Percentiles rank a stretch among this genome's conserved stretches.
Conservation (phyloP, 2,329 filamentous ascomycete species). For the Phaeosphaeria sp. region DNA sequence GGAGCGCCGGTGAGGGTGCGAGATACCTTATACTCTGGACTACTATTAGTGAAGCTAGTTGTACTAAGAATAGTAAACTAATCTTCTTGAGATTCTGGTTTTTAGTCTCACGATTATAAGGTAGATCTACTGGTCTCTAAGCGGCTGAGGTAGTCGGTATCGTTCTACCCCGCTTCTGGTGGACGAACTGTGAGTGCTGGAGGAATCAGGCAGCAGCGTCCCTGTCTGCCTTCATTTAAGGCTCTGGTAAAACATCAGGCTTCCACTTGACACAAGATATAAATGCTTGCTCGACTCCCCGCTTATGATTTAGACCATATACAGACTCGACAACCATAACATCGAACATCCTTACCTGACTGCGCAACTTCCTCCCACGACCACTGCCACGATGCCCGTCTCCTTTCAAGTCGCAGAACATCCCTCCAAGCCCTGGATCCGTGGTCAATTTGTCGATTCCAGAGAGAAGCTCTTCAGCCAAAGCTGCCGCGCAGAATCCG, state of each 20-base stretch:
- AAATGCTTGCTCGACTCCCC: background rate
- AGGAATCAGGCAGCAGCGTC: background rate
- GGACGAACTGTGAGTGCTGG: background rate
- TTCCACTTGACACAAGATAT: background rate
- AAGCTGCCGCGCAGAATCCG: background rate
- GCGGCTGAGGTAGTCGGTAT: background rate
- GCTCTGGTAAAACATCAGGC: background rate
- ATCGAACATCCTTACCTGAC: background rate
- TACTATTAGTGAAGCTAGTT: too few species aligned
- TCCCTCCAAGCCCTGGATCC: conserved; percentile 1
- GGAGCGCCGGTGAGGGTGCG: too few species aligned
- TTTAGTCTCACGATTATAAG: too few species aligned
- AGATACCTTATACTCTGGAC: too few species aligned
- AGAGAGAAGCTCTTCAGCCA: background rate
- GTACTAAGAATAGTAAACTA: too few species aligned
- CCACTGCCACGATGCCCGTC: conserved; percentile 12
- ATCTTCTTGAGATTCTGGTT: too few species aligned
- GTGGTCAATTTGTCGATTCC: background rate
- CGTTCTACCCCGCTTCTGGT: background rate
- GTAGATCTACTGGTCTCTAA: too few species aligned
- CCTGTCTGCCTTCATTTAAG: background rate
- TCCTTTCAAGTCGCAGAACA: conserved; percentile 15
- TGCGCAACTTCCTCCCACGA: background rate
- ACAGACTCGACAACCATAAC: background rate
- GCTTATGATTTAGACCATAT: background rate